Evolutionary conservation across 129 eudicot species (phyloP).

Genomic region (Deinandra increscens): DNA sequence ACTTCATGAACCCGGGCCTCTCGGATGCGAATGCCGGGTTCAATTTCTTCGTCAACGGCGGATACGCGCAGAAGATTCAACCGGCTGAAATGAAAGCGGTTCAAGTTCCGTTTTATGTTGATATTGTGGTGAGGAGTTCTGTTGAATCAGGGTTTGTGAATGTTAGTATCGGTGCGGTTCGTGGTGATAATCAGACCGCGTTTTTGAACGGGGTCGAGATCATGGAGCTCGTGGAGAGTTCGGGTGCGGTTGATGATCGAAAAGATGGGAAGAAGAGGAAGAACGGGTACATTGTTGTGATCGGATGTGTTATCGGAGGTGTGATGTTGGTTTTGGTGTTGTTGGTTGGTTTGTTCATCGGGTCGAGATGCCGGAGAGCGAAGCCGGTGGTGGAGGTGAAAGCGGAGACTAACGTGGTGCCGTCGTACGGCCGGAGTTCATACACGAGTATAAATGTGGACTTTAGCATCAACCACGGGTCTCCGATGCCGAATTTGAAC

Average conservation of each 20-base stretch:
- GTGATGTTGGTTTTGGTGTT: conserved; percentile 30
- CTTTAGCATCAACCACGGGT: conserved; percentile 26
- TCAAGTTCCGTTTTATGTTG: conserved; percentile 43
- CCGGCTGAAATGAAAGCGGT: background rate
- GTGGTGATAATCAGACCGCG: background rate
- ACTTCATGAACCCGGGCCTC: conserved; percentile 6
- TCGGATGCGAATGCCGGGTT: background rate
- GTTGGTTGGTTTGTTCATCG: conserved; percentile 24
- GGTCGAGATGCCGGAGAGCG: conserved; percentile 25
- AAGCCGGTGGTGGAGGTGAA: conserved; percentile 26
- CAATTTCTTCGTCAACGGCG: conserved; percentile 33
- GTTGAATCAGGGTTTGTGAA: conserved; percentile 33
- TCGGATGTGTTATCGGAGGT: conserved; percentile 45
- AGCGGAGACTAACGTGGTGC: conserved; percentile 19
- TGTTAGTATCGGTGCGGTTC: conserved; percentile 40
- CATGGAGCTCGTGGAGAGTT: conserved; percentile 34
- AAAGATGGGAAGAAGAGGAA: background rate
- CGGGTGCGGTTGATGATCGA: background rate
- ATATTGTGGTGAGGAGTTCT: conserved; percentile 43
- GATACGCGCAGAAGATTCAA: background rate
- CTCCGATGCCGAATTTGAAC: conserved; percentile 23
- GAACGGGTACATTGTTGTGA: conserved; percentile 12
- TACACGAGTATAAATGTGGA: conserved; percentile 25
- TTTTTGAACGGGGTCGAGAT: conserved; percentile 66
- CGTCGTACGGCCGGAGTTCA: conserved; percentile 40